Conservation (phyloP, 306 rosid genomes). For the Vigna angularis region DNA sequence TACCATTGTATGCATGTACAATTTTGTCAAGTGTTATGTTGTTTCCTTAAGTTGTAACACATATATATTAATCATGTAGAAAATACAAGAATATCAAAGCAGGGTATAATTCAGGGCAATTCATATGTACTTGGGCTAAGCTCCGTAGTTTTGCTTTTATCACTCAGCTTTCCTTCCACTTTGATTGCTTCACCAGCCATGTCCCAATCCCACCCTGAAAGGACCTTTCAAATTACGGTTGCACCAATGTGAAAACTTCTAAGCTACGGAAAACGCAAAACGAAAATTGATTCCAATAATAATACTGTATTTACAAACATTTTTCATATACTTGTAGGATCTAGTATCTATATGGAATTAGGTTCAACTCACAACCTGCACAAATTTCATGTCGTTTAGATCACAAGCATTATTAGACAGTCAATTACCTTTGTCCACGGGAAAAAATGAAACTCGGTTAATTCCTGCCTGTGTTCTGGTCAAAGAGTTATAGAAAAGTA, state of each 20-base stretch:
- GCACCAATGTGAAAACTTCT: slow-evolving; percentile 7
- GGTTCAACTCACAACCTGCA: slow-evolving; percentile 20
- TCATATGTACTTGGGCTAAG: not conserved
- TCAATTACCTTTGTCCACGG: not conserved
- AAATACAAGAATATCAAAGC: not conserved
- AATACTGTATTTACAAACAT: slow-evolving; percentile 34
- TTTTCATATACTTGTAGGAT: slow-evolving; percentile 16
- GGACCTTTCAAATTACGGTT: not conserved
- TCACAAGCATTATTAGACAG: slow-evolving; percentile 33
- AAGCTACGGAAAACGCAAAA: slow-evolving; percentile 6
- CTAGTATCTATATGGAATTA: slow-evolving; percentile 5
- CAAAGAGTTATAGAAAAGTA: slow-evolving; percentile 11
- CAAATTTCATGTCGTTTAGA: slow-evolving; percentile 19
- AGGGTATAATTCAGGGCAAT: not conserved
- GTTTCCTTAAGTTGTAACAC: too few species aligned
- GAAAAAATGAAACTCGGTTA: slow-evolving; percentile 33
- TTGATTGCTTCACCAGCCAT: not conserved
- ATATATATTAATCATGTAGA: not conserved
- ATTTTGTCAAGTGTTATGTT: not conserved
- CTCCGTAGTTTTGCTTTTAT: not conserved
- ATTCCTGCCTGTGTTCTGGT: slow-evolving; percentile 44
- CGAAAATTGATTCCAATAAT: slow-evolving; percentile 10
- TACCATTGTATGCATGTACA: not conserved
- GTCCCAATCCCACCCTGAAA: not conserved
- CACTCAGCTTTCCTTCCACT: not conserved